Evolutionary conservation across 179 eudicot genomes (phyloP), one percentile per base, ranked within the genome.

Genomic region (Beta corolliflora): DNA sequence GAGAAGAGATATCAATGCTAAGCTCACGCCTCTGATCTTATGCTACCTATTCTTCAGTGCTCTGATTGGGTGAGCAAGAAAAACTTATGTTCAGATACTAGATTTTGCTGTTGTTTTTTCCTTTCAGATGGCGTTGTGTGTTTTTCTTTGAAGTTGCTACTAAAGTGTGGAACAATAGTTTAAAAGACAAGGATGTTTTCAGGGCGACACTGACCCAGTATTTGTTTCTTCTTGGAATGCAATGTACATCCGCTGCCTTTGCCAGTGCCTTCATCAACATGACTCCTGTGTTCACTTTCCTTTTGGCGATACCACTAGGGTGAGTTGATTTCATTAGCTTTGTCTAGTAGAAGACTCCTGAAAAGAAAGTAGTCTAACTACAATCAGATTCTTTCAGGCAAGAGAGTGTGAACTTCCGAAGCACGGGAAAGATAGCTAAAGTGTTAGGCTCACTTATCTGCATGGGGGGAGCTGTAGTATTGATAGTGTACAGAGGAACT

Each of bases 181-280:
- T 65, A 68, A 71, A 63, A 75, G 54, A 13, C 25, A 16, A 7
- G 8, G 10, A 54, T 84, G 70, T 78, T 86, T 81, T 59, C 87
- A 93, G 98, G 93, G 91, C 86, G 44, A 89, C 96, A 48, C 86
- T 93, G 58, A 80, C 92, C 0, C 95, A 91, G 76, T 94, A 88
- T 82, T 73, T 91, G 78, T 87, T 86, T 80, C 89, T 94, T 71
- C 36, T 91, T 48, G 98, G 98, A n/a, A 84, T 94, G 25, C 76
- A 93, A 76, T 86, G 86, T 78, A 90, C 98, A 23, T 87, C 98
- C 12, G 89, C 93, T 71, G 90, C 94, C n/a, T 93, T 88, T 77
- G 59, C 92, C 10, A 84, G 88, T 74, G 96, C 97, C 61, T 94
- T 94, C 83, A 60, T 83, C 88, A 93, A 94, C 85, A 76, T 91